Evolutionary conservation across 2,329 filamentous ascomycete genomes (phyloP).

Genomic region (Diaporthe ilicicola): DNA sequence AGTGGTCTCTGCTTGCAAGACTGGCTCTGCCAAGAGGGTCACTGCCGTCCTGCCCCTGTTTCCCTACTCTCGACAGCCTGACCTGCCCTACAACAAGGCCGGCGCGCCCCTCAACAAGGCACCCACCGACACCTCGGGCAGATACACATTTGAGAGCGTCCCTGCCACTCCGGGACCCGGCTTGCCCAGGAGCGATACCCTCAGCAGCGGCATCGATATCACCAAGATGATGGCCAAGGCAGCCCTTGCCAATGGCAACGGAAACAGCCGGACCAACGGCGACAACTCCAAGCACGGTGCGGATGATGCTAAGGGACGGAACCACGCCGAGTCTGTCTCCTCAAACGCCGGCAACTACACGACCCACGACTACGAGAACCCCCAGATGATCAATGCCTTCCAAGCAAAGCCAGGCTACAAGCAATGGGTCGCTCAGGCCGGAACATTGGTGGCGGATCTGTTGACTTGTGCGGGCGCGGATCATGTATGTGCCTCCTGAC

Average conservation of each 20-base stretch:
- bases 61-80: constrained; percentile 95
- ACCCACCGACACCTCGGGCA: constrained; percentile 54
- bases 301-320: constrained; percentile 48
- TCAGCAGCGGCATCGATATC: constrained; percentile 76
- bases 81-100: constrained; percentile 95
- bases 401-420: constrained; percentile 93
- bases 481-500: constrained; percentile 66
- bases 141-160: constrained; percentile 91
- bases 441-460: constrained; percentile 92
- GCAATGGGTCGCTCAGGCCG: constrained; percentile 98
- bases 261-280: constrained; percentile 46
- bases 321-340: constrained; percentile 50
- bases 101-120: constrained; percentile 86
- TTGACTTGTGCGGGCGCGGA: constrained; percentile 95
- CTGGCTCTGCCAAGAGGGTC: constrained; percentile 89
- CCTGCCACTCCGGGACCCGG: constrained; percentile 84
- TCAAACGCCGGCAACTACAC: constrained; percentile 60
- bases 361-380: constrained; percentile 72
- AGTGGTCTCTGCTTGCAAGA: constrained; percentile 95
- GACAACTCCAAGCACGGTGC: constrained; percentile 40
- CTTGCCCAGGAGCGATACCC: constrained; percentile 70
- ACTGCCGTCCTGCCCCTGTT: constrained; percentile 95
- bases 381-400: constrained; percentile 63
- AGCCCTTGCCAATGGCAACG: constrained; percentile 61
- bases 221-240: constrained; percentile 78